Percentiles rank a stretch among this genome's conserved stretches.
phyloP scores from a whole-genome alignment of 345 rosid genomes.

The Euphorbia peplus region DNA sequence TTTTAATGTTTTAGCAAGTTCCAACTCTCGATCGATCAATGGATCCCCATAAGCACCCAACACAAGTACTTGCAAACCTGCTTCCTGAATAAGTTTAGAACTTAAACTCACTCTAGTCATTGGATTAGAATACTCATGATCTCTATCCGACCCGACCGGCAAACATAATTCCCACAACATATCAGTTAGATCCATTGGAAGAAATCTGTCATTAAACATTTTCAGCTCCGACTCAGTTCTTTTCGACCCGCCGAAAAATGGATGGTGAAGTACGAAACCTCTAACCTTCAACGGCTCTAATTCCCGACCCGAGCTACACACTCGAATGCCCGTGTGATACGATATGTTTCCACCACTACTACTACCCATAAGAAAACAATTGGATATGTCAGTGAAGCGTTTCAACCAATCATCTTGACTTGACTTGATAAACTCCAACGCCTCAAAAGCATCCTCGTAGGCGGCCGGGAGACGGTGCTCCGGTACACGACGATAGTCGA shows the following conservation, averaged over 20 bases:
- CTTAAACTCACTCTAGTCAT: background rate
- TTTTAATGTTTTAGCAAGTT: background rate
- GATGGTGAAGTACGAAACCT: conserved; percentile 55
- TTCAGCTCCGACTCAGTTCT: conserved; percentile 47
- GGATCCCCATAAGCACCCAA: conserved; percentile 9
- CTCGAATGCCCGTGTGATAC: conserved; percentile 42
- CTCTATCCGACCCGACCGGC: conserved; percentile 49
- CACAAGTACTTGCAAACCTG: background rate
- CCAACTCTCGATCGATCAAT: conserved; percentile 7
- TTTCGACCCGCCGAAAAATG: conserved; percentile 54
- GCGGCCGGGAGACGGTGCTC: conserved; percentile 34
- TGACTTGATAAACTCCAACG: conserved; percentile 21
- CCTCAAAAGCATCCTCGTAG: conserved; percentile 27
- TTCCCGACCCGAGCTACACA: conserved; percentile 4
- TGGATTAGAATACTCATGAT: conserved; percentile 60
- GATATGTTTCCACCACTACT: conserved; percentile 59
- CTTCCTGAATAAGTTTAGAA: background rate
- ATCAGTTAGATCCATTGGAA: conserved; percentile 33
- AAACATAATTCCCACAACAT: conserved; percentile 54
- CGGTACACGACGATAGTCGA: conserved; percentile 38
- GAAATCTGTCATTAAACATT: conserved; percentile 17
- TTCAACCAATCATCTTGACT: conserved; percentile 15
- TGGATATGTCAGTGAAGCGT: conserved; percentile 28
- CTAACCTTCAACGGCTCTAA: conserved; percentile 46
- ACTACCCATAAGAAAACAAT: conserved; percentile 44